Evolutionary conservation across 169 alveolate genomes (phyloP).

Genomic region (Plasmodium inui): DNA sequence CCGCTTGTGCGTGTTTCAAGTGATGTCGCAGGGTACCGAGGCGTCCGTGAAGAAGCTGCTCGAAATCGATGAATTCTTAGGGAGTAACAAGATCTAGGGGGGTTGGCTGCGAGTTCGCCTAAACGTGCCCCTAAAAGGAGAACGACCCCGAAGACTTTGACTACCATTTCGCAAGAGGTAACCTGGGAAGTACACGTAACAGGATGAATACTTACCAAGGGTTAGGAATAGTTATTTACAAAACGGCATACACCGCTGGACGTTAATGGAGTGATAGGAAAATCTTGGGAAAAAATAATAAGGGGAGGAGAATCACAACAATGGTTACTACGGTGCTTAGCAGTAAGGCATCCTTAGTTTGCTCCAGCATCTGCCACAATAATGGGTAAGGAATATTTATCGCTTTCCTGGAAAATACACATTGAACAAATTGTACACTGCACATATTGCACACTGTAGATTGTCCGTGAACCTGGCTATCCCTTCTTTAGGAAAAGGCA

Average conservation of each 20-base stretch:
- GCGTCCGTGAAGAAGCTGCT: background rate
- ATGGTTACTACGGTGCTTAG: background rate
- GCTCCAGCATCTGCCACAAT: background rate
- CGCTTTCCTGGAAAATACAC: background rate
- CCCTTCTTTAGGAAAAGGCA: conserved; percentile 16
- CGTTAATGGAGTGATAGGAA: background rate
- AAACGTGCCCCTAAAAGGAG: background rate
- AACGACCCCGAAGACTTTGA: background rate
- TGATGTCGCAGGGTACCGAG: background rate
- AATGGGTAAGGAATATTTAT: background rate
- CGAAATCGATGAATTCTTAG: background rate
- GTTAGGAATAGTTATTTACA: background rate
- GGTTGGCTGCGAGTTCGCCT: background rate
- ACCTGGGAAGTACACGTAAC: background rate
- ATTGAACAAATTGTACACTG: background rate
- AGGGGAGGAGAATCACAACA: background rate
- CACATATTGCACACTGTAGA: conserved; percentile 3
- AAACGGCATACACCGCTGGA: background rate
- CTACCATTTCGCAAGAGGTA: background rate
- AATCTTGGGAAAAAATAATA: background rate
- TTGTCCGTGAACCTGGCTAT: background rate
- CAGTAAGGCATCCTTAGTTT: background rate
- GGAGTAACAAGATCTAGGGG: background rate
- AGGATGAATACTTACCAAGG: background rate
- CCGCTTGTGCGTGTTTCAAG: background rate